Conservation (phyloP, 2,329 filamentous ascomycete species). For the Colletotrichum brevisporum region DNA sequence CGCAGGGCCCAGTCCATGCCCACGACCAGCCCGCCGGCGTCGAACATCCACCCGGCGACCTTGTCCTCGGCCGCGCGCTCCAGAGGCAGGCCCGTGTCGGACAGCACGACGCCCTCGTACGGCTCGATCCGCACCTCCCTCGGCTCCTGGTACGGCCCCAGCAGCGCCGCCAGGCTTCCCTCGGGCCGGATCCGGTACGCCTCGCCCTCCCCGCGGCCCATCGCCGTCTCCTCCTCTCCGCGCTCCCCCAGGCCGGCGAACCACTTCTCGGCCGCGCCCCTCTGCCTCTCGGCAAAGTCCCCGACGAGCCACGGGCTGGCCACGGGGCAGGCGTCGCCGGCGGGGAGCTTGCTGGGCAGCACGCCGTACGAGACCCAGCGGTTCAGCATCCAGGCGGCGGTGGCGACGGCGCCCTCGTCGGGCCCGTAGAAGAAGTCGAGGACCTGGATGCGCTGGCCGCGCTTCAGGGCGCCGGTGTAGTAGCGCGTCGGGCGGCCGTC, state of each 20-base stretch:
- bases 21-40: slow-evolving; percentile 67
- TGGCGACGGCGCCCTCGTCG: slow-evolving; percentile 39
- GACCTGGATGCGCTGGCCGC: slow-evolving; percentile 42
- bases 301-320: slow-evolving; percentile 42
- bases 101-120: slow-evolving; percentile 45
- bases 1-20: slow-evolving; percentile 67
- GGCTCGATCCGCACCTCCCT: slow-evolving; percentile 49
- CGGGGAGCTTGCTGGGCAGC: slow-evolving; percentile 43
- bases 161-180: slow-evolving; percentile 49
- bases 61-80: slow-evolving; percentile 43
- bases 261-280: slow-evolving; percentile 26
- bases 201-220: slow-evolving; percentile 45
- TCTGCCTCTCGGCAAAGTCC: slow-evolving; percentile 38
- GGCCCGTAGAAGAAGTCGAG: slow-evolving; percentile 46
- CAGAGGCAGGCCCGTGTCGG: slow-evolving; percentile 49
- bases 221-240: slow-evolving; percentile 2
- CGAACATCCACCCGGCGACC: slow-evolving; percentile 65
- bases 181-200: slow-evolving; percentile 48
- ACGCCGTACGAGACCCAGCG: slow-evolving; percentile 52
- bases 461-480: slow-evolving; percentile 54
- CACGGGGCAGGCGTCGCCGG: slow-evolving; percentile 24
- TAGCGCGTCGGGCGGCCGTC: slow-evolving; percentile 47
- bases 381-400: slow-evolving; percentile 42
- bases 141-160: slow-evolving; percentile 50
- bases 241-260: slow-evolving; percentile 26